phyloP scores from a whole-genome alignment of 2,329 filamentous ascomycete species.

The Pseudomassariella vexata region DNA sequence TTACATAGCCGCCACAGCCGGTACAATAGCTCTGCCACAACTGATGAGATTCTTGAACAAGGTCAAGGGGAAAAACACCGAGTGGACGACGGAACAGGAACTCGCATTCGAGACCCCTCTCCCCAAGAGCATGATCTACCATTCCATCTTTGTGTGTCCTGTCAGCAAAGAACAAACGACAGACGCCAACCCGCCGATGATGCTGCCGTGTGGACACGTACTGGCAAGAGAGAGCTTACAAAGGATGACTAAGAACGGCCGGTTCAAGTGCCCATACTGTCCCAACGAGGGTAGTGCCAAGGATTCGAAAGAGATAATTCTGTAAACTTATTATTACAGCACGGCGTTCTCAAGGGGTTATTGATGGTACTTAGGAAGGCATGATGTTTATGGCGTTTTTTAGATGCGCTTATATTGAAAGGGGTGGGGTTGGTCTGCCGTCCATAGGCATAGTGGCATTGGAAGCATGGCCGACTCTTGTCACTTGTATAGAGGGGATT shows the following conservation, averaged over 20 bases:
- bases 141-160: slow-evolving; percentile 96
- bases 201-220: slow-evolving; percentile 93
- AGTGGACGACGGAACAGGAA: slow-evolving; percentile 91
- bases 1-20: slow-evolving; percentile 87
- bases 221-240: slow-evolving; percentile 80
- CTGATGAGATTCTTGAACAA: slow-evolving; percentile 83
- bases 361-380: no score
- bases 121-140: slow-evolving; percentile 64
- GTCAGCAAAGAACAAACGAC: slow-evolving; percentile 96
- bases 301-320: slow-evolving; percentile 68
- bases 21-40: slow-evolving; percentile 83
- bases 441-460: no score
- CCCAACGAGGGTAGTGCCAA: slow-evolving; percentile 73
- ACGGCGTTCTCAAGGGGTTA: no score
- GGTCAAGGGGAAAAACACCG: slow-evolving; percentile 82
- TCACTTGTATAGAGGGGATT: no score
- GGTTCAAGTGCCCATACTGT: slow-evolving; percentile 96
- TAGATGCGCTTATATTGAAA: no score
- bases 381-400: no score
- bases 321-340: slow-evolving; percentile 43
- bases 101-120: slow-evolving; percentile 70
- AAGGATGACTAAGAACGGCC: slow-evolving; percentile 68
- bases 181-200: slow-evolving; percentile 89
- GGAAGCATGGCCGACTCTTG: no score
- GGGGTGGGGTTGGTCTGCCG: no score